Evolutionary conservation across 2,329 filamentous ascomycete genomes (phyloP), one percentile per base, ranked within the genome.

Genomic region (Aspergillus sojae): DNA sequence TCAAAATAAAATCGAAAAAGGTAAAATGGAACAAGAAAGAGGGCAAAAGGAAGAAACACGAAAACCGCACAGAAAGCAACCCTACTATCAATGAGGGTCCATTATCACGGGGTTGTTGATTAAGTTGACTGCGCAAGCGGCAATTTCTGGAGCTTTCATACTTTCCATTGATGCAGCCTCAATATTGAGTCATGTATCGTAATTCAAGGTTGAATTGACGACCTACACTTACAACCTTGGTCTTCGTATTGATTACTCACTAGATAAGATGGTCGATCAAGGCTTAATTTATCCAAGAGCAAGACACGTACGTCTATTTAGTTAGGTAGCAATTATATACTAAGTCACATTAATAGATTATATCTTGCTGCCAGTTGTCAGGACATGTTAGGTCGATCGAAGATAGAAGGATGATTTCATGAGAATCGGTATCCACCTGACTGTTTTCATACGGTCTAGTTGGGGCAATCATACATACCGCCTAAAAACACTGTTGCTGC

Each of bases 81-180:
- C 21, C 14, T 36, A 39, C 32, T 55, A 36, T 39, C 52, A 21
- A 54, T 54, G 10, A 46, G 43, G 32, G 21, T 39, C 52, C 52
- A 54, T 54, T 36, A 54, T 39, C 32, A 54, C 32, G 52, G 52
- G 52, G 34, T 14, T 16, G 34, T 23, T 53, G 50, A 55, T 55
- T 55, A 55, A 55, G 52, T 55, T 55, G 52, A 55, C 34, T 55
- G 52, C 32, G 52, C 32, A 55, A 55, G 52, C 52, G 52, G 52
- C 52, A 55, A 55, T 55, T 39, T 23, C 52, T 54, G 32, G 30
- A 53, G 50, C 50, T 53, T 11, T 53, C 50, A 53, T 32, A 16
- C 23, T 19, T 30, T 34, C 14, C 7, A 53, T 21, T 53, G 16
- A 19, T 32, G 30, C 28, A 10, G 26, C 16, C 50, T 53, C 30